Conservation (phyloP, 2,329 filamentous ascomycete species). For the Fusarium abutilonis region DNA sequence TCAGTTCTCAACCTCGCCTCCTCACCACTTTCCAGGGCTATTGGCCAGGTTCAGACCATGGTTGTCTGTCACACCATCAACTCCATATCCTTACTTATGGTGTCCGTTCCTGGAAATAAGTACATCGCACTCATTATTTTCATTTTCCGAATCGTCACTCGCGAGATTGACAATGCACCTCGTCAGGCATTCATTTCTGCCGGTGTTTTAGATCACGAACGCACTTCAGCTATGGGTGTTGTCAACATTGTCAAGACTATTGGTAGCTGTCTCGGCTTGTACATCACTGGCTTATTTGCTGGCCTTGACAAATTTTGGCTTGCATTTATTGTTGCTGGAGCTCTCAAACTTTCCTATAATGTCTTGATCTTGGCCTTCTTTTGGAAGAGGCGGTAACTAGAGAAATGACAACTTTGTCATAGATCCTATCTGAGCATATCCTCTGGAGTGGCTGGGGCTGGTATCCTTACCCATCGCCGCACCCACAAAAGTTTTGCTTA, state of each 20-base stretch:
- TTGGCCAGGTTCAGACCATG: conserved; percentile 40
- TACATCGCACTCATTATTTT: conserved; percentile 34
- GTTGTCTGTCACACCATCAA: conserved; percentile 39
- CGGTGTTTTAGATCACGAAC: conserved; percentile 33
- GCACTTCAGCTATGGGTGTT: conserved; percentile 40
- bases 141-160: conserved; percentile 37
- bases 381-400: conserved; percentile 29
- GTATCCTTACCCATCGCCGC: background rate
- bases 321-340: conserved; percentile 36
- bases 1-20: conserved; percentile 38
- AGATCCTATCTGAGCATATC: background rate
- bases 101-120: conserved; percentile 35
- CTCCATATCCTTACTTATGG: conserved; percentile 34
- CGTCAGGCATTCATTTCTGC: conserved; percentile 38
- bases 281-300: conserved; percentile 33
- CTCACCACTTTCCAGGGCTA: conserved; percentile 25
- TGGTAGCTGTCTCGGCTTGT: conserved; percentile 36
- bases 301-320: conserved; percentile 39
- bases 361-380: conserved; percentile 39
- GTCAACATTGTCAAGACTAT: conserved; percentile 41
- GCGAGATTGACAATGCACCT: conserved; percentile 39
- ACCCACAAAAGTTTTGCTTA: background rate
- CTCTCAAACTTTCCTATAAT: conserved; percentile 34
- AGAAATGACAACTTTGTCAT: background rate
- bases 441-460: background rate